A percentile compares a stretch with the other conserved stretches of the same genome.
Conservation (phyloP, 257 asterid species). For the Ligustrum vulgare region DNA sequence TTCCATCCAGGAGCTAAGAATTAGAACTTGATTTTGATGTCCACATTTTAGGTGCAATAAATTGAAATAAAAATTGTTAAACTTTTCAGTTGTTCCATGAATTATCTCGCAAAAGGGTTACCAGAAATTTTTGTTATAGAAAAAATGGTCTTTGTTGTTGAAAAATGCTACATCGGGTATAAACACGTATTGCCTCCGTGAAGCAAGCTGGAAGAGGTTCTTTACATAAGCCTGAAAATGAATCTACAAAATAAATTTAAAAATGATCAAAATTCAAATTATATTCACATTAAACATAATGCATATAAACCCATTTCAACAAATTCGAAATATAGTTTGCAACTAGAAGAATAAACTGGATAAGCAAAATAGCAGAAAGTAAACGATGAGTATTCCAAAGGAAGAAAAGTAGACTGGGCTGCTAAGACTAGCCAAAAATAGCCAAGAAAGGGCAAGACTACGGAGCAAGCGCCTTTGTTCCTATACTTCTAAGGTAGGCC, state of each 20-base stretch:
- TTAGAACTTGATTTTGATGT: conserved; percentile 2
- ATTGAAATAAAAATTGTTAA: background rate
- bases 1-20: background rate
- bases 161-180: too few relatives aligned
- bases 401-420: background rate
- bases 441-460: background rate
- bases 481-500: background rate
- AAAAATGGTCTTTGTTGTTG: background rate
- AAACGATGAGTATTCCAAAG: background rate
- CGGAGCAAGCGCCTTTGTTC: background rate
- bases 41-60: conserved; percentile 3
- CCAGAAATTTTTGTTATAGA: background rate
- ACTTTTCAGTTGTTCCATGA: background rate
- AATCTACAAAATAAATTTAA: background rate
- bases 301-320: background rate
- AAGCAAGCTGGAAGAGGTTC: background rate
- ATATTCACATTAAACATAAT: background rate
- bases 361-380: background rate
- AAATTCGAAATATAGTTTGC: background rate
- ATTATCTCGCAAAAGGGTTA: background rate
- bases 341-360: background rate
- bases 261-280: too few relatives aligned
- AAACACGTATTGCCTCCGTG: too few relatives aligned
- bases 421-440: background rate
- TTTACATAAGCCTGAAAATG: background rate